phyloP scores from a whole-genome alignment of 2,329 filamentous ascomycete genomes.

The Scleromitrula shiraiana region DNA sequence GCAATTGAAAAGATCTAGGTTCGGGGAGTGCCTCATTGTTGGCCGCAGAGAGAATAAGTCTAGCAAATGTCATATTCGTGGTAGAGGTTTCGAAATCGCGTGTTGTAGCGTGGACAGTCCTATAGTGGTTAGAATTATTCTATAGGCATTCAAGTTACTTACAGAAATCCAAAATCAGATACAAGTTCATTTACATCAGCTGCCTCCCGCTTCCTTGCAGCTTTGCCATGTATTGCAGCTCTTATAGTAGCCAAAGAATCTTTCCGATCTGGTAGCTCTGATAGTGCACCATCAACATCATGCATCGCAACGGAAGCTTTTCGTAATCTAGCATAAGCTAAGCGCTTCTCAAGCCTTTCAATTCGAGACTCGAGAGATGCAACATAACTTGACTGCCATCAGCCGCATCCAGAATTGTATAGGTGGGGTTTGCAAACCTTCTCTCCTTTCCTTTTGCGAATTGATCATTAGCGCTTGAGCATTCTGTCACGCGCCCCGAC shows the following conservation, averaged over 20 bases:
- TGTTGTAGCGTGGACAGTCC: constrained; percentile 88
- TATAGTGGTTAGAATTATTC: constrained; percentile 31
- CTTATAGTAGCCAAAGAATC: constrained; percentile 55
- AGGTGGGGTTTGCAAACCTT: constrained; percentile 45
- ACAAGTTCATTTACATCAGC: constrained; percentile 86
- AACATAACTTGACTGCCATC: constrained; percentile 58
- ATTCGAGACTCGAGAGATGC: constrained; percentile 87
- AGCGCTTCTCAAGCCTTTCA: constrained; percentile 75
- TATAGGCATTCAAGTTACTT: constrained; percentile 29
- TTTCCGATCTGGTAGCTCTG: constrained; percentile 47
- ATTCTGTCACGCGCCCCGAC: constrained; percentile 76
- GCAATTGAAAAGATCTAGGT: constrained; percentile 53
- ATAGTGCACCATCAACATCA: constrained; percentile 42
- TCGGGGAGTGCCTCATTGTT: constrained; percentile 64
- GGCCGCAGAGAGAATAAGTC: constrained; percentile 76
- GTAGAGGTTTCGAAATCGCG: constrained; percentile 87
- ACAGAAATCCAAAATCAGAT: constrained; percentile 90
- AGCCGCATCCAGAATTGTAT: constrained; percentile 9
- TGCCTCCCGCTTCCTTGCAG: constrained; percentile 60
- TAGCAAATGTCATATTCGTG: constrained; percentile 85
- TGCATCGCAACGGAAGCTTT: constrained; percentile 63
- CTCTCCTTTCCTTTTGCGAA: constrained; percentile 93
- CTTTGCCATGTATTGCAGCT: constrained; percentile 56
- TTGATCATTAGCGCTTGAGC: constrained; percentile 90
- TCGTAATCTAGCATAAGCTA: constrained; percentile 61